Percentiles rank a stretch among this genome's conserved stretches.
These are phyloP conservation scores for Beauveria varroae DNA, from an alignment of 2,329 filamentous ascomycete genomes.

Conservation along the genomic window DNA sequence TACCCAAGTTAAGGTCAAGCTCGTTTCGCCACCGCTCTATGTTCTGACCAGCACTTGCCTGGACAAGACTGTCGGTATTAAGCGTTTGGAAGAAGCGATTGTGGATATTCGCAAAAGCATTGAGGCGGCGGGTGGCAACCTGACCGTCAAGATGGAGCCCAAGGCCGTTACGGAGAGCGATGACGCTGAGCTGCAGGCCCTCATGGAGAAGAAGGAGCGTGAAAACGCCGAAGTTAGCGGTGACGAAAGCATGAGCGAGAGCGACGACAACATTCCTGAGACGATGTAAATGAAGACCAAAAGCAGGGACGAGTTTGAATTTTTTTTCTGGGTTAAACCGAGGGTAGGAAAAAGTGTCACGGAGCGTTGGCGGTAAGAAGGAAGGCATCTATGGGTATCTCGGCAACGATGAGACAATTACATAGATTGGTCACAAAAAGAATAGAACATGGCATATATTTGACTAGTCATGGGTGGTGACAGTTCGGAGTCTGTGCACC, in stretches of 20 bases:
- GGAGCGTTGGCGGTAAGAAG: background rate
- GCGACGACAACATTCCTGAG: constrained; percentile 66
- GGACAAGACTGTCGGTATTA: constrained; percentile 84
- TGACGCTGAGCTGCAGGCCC: constrained; percentile 88
- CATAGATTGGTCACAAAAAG: constrained; percentile 7
- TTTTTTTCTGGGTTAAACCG: constrained; percentile 9
- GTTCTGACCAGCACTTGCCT: constrained; percentile 92
- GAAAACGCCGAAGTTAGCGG: constrained; percentile 98
- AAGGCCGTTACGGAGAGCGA: constrained; percentile 99
- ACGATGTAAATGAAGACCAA: constrained; percentile 25
- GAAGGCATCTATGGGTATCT: constrained; percentile 5
- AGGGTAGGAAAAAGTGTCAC: background rate
- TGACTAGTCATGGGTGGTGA: background rate
- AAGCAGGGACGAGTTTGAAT: background rate
- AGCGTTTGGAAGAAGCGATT: constrained; percentile 81
- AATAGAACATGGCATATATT: constrained; percentile 6
- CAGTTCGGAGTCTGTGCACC: too few relatives aligned
- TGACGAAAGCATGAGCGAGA: constrained; percentile 93
- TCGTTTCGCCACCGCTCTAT: constrained; percentile 95
- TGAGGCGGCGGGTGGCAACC: constrained; percentile 66
- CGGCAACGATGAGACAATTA: constrained; percentile 1
- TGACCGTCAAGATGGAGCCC: constrained; percentile 94
- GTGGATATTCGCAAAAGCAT: constrained; percentile 79
- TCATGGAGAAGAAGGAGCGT: constrained; percentile 98
- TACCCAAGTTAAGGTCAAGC: constrained; percentile 93